Percentiles rank a stretch among this genome's conserved stretches.
These are phyloP conservation scores for Telfairia occidentalis DNA, from an alignment of 331 rosid species.

Conservation along the genomic window DNA sequence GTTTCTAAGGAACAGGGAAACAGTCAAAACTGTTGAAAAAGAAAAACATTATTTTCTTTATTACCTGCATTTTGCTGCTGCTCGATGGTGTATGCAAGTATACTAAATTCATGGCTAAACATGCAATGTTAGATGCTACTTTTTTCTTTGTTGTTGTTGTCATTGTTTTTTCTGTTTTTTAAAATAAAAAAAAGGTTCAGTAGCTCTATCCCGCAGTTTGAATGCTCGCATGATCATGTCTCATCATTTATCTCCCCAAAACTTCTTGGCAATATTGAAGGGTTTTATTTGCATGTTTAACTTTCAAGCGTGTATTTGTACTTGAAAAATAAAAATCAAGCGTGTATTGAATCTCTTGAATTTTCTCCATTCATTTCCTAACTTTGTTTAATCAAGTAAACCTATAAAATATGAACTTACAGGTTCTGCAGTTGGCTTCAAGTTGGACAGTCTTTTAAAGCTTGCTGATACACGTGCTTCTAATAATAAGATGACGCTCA, in stretches of 20 bases:
- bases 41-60: background rate
- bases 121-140: background rate
- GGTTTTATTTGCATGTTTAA: no score
- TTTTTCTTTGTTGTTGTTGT: background rate
- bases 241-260: background rate
- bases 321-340: no score
- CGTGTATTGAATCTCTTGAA: background rate
- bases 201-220: background rate
- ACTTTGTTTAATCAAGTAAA: background rate
- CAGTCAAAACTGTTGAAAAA: background rate
- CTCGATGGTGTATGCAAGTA: background rate
- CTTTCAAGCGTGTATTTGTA: no score
- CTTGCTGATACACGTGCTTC: constrained; percentile 95
- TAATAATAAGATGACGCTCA: constrained; percentile 89
- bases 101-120: background rate
- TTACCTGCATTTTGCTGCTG: background rate
- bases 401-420: constrained; percentile 17
- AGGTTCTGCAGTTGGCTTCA: constrained; percentile 96
- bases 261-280: background rate
- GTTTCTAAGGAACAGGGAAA: background rate
- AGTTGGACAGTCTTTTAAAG: constrained; percentile 92
- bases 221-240: background rate
- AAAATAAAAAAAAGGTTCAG: background rate
- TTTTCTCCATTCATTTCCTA: background rate
- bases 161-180: background rate